Percentiles rank a stretch among this genome's conserved stretches.
These are phyloP conservation scores for Echites panduratus DNA, from an alignment of 257 asterid species.

Conservation along the genomic window DNA sequence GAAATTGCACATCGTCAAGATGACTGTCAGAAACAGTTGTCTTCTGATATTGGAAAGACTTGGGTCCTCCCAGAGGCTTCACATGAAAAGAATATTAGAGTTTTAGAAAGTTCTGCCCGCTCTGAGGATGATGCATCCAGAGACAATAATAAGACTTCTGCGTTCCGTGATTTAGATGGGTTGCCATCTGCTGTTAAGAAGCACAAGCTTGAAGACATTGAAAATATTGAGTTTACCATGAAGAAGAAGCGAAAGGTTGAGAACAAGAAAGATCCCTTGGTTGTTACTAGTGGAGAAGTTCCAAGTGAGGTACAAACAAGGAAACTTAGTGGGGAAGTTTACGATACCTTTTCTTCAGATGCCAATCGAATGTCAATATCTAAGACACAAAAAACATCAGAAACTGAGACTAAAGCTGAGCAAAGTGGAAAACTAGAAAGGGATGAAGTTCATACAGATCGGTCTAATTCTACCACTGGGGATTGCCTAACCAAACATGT, in stretches of 20 bases:
- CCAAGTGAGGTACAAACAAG: slow-evolving; percentile 8
- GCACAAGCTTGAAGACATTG: slow-evolving; percentile 26
- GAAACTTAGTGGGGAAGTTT: neutral
- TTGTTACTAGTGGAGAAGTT: slow-evolving; percentile 16
- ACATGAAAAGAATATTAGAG: slow-evolving; percentile 17
- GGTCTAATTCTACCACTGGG: slow-evolving; percentile 14
- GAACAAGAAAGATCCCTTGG: slow-evolving; percentile 5
- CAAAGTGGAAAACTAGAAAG: slow-evolving; percentile 17
- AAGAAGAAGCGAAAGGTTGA: slow-evolving; percentile 43
- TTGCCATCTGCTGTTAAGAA: slow-evolving; percentile 36
- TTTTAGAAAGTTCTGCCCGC: slow-evolving; percentile 19
- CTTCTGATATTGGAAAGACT: slow-evolving; percentile 18
- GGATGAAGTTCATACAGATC: slow-evolving; percentile 14
- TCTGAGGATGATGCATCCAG: slow-evolving; percentile 20
- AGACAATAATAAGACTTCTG: slow-evolving; percentile 3
- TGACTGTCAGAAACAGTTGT: slow-evolving; percentile 15
- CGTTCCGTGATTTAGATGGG: neutral
- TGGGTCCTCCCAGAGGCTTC: slow-evolving; percentile 15
- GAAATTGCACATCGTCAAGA: slow-evolving; percentile 9
- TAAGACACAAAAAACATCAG: slow-evolving; percentile 12
- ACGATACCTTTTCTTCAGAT: slow-evolving; percentile 1
- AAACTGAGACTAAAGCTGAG: slow-evolving; percentile 16
- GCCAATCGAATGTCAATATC: neutral
- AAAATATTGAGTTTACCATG: slow-evolving; percentile 12
- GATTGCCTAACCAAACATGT: slow-evolving; percentile 15